Base-by-base conservation (phyloP, 2,329 filamentous ascomycete species). In the Chalaropsis thielavioides region DNA sequence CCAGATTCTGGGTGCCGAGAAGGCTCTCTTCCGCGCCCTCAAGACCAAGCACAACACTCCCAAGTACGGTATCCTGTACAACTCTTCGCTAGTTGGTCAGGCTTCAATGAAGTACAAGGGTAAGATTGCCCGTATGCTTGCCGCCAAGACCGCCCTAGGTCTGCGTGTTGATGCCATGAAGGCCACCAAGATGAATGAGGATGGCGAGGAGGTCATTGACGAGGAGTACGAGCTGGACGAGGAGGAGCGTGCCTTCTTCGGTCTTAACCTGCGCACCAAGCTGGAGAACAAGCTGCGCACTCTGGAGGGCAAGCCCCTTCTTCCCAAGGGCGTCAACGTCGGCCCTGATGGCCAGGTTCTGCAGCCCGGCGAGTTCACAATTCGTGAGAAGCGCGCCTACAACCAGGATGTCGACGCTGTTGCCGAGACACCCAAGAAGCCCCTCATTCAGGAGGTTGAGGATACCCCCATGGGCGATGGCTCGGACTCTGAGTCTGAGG, bases 11-110 rank as follows among this genome's bases (percentile, higher is more conserved):
- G 94, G 94, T 80, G 94, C 94, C 67, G 94, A 99, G 80, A 99
- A 99, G 83, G 94, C 94, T 7, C 85, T 99, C 56, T 99, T 99
- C 87, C 87, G 94, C 73, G 94, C 94, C 22, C 82, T 99, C 69
- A 99, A 99, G 84, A 99, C 94, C 61, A 97, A 99, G 83, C 92
- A 97, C 76, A 91, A 96, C 73, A 99, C 94, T 46, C 94, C 94
- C 73, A 99, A 97, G 78, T 99, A 97, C 72, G 94, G 94, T 82
- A 82, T 95, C 69, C 90, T 95, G 74, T 95, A 94, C 78, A 89
- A 95, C 76, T 88, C 89, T 61, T 94, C 90, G 35, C 83, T 99
- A 58, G 95, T 99, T 69, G 95, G 94, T 56, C 94, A 99, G 79
- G 94, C 94, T 38, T 95, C 90, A 22, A 94, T 94, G 72, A 92